Evolutionary conservation across 805 yeast species (phyloP).

Genomic region (Candida takata): DNA sequence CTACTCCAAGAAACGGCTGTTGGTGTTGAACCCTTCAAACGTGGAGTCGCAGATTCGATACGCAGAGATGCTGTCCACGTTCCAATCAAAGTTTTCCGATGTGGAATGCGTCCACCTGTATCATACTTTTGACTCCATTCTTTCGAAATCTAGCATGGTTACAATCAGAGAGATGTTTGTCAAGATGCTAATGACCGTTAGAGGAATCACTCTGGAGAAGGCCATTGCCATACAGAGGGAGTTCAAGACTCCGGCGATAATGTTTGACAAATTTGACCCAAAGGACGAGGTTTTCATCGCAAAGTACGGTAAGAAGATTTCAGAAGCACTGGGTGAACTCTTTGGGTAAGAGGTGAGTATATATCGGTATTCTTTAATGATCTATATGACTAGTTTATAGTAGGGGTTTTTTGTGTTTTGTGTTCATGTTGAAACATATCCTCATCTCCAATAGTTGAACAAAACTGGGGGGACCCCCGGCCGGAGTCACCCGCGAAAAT

Average conservation of each 20-base stretch:
- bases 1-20: slow-evolving; percentile 33
- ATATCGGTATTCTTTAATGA: too few species aligned
- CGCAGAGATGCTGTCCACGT: slow-evolving; percentile 31
- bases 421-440: too few species aligned
- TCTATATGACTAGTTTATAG: too few species aligned
- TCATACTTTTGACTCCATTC: slow-evolving; percentile 53
- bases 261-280: slow-evolving; percentile 42
- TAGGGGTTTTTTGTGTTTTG: too few species aligned
- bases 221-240: slow-evolving; percentile 69
- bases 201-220: slow-evolving; percentile 80
- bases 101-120: slow-evolving; percentile 39
- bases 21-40: slow-evolving; percentile 46
- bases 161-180: slow-evolving; percentile 74
- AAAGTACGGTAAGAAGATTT: slow-evolving; percentile 27
- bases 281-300: slow-evolving; percentile 15
- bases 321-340: slow-evolving; percentile 15
- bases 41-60: slow-evolving; percentile 48
- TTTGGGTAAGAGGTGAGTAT: slow-evolving; percentile 5
- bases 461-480: too few species aligned
- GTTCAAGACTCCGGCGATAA: slow-evolving; percentile 60
- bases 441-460: too few species aligned
- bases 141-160: slow-evolving; percentile 62
- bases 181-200: slow-evolving; percentile 67
- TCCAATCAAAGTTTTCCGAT: slow-evolving; percentile 26
- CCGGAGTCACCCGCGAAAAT: too few species aligned